Base-by-base conservation (phyloP, 73 alveolate species). In the Tetrahymena borealis region DNA sequence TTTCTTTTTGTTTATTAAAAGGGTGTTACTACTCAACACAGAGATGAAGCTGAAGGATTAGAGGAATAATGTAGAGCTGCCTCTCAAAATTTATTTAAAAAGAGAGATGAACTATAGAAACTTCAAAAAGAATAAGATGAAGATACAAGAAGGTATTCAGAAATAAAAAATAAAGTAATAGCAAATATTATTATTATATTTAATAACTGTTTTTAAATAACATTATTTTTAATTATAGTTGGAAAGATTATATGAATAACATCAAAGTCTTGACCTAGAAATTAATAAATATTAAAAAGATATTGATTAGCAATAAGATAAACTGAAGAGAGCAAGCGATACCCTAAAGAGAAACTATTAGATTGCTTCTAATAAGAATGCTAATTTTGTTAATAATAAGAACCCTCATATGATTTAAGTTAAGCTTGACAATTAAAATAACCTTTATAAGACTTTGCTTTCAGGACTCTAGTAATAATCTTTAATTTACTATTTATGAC, bases 51-150 rank as follows among this genome's bases (percentile, higher is more conserved):
- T 79, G 95, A 93, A 79, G 95, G 95, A 31, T 85, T 97, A n/a
- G 99, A 97, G 78, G 99, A 97, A 33, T 94, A 97, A 94, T 97
- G 99, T 95, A 91, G 99, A 91, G 99, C 99, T 90, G 99, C 99
- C 7, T 90, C 96, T 39, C 97, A 97, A 92, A 97, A 97, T 35
- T 93, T 97, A 24, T 97, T 97, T 95, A 97, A 97, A 78, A 97
- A 97, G 97, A 91, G 97, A 40, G 94, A 96, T 37, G 99, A 97
- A 78, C 94, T 97, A 32, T 93, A 97, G 91, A 95, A 96, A 91
- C 96, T 96, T 38, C 60, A 94, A 42, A 96, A 97, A 93, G 99
- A 97, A 78, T 96, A 94, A 90, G 99, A 97, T 38, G 99, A 97
- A 78, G 99, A 97, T 78, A 97, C 96, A 96, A 90, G 98, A 33